Conservation (phyloP, 331 rosid species). For the Acacia pycnantha region DNA sequence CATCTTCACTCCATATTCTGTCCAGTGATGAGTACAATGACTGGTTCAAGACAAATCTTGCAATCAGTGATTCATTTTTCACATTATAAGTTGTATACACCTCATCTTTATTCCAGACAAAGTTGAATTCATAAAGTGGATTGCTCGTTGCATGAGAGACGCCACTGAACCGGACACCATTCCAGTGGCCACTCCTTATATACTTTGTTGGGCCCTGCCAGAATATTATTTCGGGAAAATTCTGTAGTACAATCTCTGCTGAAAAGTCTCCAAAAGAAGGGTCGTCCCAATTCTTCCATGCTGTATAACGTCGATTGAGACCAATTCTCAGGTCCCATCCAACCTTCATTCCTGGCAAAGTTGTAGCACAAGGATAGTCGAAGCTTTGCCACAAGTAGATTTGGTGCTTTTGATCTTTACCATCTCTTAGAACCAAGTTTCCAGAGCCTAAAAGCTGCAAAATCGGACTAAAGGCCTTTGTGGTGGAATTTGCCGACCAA, state of each 20-base stretch:
- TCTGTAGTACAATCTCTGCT: conserved; percentile 13
- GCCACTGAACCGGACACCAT: not conserved
- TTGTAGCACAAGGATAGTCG: conserved; percentile 28
- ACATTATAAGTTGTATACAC: not conserved
- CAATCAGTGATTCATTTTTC: not conserved
- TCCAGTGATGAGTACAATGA: not conserved
- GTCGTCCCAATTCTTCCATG: conserved; percentile 40
- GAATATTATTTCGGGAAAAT: conserved; percentile 1
- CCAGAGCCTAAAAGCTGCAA: conserved; percentile 39
- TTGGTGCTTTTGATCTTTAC: not conserved
- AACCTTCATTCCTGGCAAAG: conserved; percentile 42
- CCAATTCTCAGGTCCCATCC: conserved; percentile 36
- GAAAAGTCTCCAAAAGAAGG: conserved; percentile 35
- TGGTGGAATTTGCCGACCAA: conserved; percentile 41
- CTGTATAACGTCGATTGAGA: conserved; percentile 17
- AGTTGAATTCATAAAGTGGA: not conserved
- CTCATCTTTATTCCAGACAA: not conserved
- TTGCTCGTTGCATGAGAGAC: not conserved
- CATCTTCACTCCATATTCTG: not conserved
- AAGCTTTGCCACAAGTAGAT: conserved; percentile 17
- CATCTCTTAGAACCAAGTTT: conserved; percentile 41
- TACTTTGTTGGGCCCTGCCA: not conserved
- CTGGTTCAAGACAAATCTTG: not conserved
- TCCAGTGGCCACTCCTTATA: not conserved
- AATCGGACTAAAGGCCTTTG: not conserved